Evolutionary conservation across 2,329 filamentous ascomycete species (phyloP), one percentile per base, ranked within the genome.

Genomic region (Malbranchea zuffiana): DNA sequence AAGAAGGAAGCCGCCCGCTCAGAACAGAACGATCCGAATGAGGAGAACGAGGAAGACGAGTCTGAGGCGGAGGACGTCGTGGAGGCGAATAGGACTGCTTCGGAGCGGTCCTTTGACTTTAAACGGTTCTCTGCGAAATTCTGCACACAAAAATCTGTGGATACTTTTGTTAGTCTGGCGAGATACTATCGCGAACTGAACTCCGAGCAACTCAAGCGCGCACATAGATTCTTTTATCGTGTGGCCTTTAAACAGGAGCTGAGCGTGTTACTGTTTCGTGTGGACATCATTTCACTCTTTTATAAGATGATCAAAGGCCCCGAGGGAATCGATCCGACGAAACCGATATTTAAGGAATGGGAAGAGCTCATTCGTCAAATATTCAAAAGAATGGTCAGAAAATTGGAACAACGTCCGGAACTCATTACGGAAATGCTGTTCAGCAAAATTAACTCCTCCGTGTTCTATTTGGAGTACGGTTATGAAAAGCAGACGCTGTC

Each of bases 201-300:
- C 35, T 68, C 77, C 2, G 69, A 77, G 24, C 90, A 98, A 55
- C 66, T 96, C 24, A 96, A 96, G 63, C 78, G 90, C 4, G 80
- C 80, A 8, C 90, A 96, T 61, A 80, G 90, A 5, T 98, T 88
- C 58, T 87, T 98, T 52, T 92, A 96, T 53, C 80, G 88, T 0
- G 71, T 93, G 7, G 86, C 86, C 0, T 96, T 96, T 67, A 98
- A 96, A 62, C 82, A 93, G 58, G 84, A 95, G 31, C 78, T 90
- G 65, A 79, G 78, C 39, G 79, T 95, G 15, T 74, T 95, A 63
- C 69, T 98, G 1, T 96, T 86, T 60, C 77, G 88, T 6, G 74
- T 94, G 4, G 90, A 96, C 54, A 93, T 95, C 23, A 75, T 98
- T 31, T 77, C 82, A 28, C 69, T 96, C 1, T 78, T 98, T 33